Percentiles rank a stretch among this genome's conserved stretches.
Conservation (phyloP, 192 early-diverging fungal species). For the Chytriomyces sp. region DNA sequence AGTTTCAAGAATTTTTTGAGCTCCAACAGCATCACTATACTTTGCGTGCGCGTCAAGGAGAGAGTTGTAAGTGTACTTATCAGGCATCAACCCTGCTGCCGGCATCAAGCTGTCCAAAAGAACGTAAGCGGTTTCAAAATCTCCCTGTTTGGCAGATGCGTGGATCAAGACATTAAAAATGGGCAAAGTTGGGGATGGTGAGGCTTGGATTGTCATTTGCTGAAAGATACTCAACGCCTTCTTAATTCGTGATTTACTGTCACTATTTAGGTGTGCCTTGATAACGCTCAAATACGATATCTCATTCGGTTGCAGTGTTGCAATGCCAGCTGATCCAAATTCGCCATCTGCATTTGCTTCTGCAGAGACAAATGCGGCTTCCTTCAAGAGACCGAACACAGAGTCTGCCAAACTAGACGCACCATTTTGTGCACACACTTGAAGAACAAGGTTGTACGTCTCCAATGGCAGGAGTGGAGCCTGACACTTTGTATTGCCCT, state of each 20-base stretch:
- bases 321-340: not conserved
- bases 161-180: conserved; percentile 42
- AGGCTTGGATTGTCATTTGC: not conserved
- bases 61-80: conserved; percentile 30
- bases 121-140: conserved; percentile 17
- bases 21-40: conserved; percentile 16
- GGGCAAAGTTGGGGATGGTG: conserved; percentile 3
- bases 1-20: not conserved
- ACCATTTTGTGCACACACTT: not conserved
- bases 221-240: conserved; percentile 16
- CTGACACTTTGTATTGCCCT: not conserved
- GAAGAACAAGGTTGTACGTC: not conserved
- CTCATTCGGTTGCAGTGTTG: conserved; percentile 1
- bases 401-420: not conserved
- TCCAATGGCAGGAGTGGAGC: not conserved
- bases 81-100: conserved; percentile 16
- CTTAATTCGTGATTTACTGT: not conserved
- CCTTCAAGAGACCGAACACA: not conserved
- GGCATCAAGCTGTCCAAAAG: conserved; percentile 28
- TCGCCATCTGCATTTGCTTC: not conserved
- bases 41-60: conserved; percentile 36
- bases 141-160: conserved; percentile 11
- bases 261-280: not conserved
- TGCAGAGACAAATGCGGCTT: not conserved
- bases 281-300: conserved; percentile 19